phyloP scores from a whole-genome alignment of 2,329 filamentous ascomycete species.

The Sporothrix inflata region DNA sequence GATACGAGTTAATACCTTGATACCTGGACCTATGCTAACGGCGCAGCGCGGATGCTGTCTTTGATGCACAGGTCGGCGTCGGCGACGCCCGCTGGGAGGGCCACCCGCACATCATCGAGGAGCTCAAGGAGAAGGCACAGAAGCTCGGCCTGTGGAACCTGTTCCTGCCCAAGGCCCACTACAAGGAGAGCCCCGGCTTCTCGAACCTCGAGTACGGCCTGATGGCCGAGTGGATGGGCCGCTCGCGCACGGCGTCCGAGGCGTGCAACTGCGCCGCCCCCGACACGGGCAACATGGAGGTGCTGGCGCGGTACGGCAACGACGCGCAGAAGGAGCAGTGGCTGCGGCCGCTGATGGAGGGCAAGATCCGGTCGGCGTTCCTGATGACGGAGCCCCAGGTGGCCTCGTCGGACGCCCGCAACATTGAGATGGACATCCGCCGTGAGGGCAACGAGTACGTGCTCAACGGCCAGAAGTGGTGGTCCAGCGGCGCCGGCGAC shows the following conservation, averaged over 20 bases:
- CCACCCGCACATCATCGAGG: conserved; percentile 81
- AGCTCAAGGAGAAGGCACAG: conserved; percentile 82
- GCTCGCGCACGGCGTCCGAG: conserved; percentile 80
- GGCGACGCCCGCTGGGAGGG: conserved; percentile 77
- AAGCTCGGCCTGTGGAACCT: conserved; percentile 95
- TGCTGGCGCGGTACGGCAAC: conserved; percentile 87
- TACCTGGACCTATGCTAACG: neutral
- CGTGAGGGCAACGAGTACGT: conserved; percentile 87
- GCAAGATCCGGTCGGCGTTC: conserved; percentile 85
- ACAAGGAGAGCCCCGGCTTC: conserved; percentile 92
- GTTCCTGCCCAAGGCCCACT: conserved; percentile 94
- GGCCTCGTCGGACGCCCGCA: conserved; percentile 87
- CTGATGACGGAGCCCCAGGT: conserved; percentile 92
- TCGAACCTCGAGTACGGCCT: conserved; percentile 95
- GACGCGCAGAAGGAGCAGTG: conserved; percentile 83
- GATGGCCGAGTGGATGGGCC: conserved; percentile 95
- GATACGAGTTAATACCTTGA: neutral
- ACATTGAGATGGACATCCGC: conserved; percentile 82
- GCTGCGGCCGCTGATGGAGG: conserved; percentile 79
- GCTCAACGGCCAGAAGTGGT: conserved; percentile 98
- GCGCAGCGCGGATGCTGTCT: conserved; percentile 74
- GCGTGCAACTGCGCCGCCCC: conserved; percentile 89
- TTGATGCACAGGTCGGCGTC: conserved; percentile 76
- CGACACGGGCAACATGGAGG: conserved; percentile 96
- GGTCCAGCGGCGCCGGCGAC: conserved; percentile 95